These are phyloP conservation scores for Penicillium vulpinum DNA, from an alignment of 2,329 filamentous ascomycete species.

Conservation along the genomic window DNA sequence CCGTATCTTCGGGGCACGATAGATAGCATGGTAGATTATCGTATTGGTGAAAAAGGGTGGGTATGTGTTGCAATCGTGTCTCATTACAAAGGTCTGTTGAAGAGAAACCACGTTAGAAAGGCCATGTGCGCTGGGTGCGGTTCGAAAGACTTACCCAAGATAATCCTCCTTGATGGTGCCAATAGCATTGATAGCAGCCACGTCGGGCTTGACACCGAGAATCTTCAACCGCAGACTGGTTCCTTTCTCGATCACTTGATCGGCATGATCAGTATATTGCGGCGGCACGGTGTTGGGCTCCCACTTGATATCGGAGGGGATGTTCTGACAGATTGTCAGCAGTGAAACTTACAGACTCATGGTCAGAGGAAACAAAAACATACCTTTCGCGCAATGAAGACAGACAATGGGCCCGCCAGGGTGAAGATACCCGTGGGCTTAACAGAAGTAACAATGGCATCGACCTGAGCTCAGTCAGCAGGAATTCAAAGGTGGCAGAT, in stretches of 20 bases:
- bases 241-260: slow-evolving; percentile 88
- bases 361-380: slow-evolving; percentile 28
- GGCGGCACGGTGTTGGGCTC: slow-evolving; percentile 96
- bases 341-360: not conserved
- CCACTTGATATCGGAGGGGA: slow-evolving; percentile 88
- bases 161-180: slow-evolving; percentile 86
- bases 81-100: slow-evolving; percentile 33
- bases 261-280: slow-evolving; percentile 92
- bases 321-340: slow-evolving; percentile 47
- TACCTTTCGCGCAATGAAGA: slow-evolving; percentile 68
- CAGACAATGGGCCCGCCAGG: slow-evolving; percentile 49
- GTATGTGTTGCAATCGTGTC: slow-evolving; percentile 25
- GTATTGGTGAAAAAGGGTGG: slow-evolving; percentile 14
- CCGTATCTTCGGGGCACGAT: not conserved
- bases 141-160: slow-evolving; percentile 43
- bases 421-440: slow-evolving; percentile 82
- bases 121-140: not conserved
- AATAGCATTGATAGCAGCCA: slow-evolving; percentile 94
- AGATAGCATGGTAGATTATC: slow-evolving; percentile 11
- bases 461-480: slow-evolving; percentile 63
- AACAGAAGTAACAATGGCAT: slow-evolving; percentile 88
- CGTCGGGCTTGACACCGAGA: slow-evolving; percentile 88
- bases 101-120: slow-evolving; percentile 15
- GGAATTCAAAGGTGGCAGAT: slow-evolving; percentile 12
- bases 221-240: slow-evolving; percentile 93